Conservation (phyloP, 495 filamentous ascomycete genomes). For the Geopyxis carbonaria region DNA sequence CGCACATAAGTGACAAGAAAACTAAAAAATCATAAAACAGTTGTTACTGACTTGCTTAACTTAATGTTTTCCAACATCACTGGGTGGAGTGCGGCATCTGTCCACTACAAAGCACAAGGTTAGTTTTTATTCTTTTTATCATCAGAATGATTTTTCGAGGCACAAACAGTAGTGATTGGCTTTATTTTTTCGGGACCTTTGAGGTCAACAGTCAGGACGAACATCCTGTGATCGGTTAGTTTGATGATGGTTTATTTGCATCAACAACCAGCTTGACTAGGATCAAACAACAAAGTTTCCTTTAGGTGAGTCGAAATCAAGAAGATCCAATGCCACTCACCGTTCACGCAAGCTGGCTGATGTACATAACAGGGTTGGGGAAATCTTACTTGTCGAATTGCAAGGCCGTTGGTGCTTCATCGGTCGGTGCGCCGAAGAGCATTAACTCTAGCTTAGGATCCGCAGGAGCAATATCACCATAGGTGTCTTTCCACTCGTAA, state of each 20-base stretch:
- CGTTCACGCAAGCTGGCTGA: too few species aligned
- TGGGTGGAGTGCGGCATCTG: conserved; percentile 70
- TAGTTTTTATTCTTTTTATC: too few species aligned
- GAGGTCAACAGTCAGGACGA: conserved; percentile 39
- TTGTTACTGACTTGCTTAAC: conserved; percentile 24
- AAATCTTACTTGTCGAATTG: conserved; percentile 34
- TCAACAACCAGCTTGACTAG: background rate
- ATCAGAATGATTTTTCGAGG: too few species aligned
- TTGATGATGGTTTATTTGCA: too few species aligned
- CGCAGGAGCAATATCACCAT: conserved; percentile 64
- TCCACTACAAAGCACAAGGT: conserved; percentile 33
- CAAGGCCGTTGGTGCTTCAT: conserved; percentile 6
- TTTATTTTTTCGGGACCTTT: conserved; percentile 31
- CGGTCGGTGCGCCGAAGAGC: conserved; percentile 44
- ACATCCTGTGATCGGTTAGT: conserved; percentile 37
- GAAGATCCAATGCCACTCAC: too few species aligned
- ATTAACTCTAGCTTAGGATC: conserved; percentile 48
- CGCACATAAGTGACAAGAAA: background rate
- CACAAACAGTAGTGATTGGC: conserved; percentile 23
- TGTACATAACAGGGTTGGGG: conserved; percentile 32
- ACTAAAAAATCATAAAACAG: background rate
- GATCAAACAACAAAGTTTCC: too few species aligned
- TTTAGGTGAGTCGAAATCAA: too few species aligned
- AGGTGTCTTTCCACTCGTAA: conserved; percentile 77
- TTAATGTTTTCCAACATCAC: conserved; percentile 60